phyloP scores from a whole-genome alignment of 208 protist species.

The Angomonas ambiguus region DNA sequence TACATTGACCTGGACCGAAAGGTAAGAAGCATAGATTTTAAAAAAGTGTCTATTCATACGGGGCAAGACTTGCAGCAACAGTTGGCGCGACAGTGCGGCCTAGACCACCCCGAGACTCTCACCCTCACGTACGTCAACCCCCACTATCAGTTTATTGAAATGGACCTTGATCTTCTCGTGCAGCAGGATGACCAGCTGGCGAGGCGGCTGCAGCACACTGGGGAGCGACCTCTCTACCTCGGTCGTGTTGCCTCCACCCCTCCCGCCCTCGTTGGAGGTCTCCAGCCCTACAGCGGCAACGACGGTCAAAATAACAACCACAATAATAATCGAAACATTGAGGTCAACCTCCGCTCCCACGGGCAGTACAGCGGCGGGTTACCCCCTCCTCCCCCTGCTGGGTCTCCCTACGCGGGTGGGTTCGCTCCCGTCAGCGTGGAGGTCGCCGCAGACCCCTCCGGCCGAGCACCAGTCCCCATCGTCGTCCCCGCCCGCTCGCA shows the following conservation, averaged over 20 bases:
- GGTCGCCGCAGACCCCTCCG: slow-evolving; percentile 8
- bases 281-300: neutral
- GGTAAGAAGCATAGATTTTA: neutral
- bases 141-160: slow-evolving; percentile 20
- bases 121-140: slow-evolving; percentile 29
- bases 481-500: slow-evolving; percentile 42
- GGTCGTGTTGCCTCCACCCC: slow-evolving; percentile 18
- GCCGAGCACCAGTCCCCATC: slow-evolving; percentile 38
- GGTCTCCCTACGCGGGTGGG: neutral
- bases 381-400: neutral
- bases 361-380: neutral
- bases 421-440: neutral
- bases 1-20: slow-evolving; percentile 17
- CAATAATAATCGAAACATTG: neutral
- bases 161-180: slow-evolving; percentile 56
- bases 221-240: slow-evolving; percentile 43
- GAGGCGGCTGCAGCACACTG: slow-evolving; percentile 43
- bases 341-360: neutral
- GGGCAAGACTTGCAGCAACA: slow-evolving; percentile 18
- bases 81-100: slow-evolving; percentile 18
- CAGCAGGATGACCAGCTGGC: slow-evolving; percentile 35
- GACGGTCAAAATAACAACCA: neutral
- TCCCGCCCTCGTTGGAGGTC: neutral
- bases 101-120: slow-evolving; percentile 22
- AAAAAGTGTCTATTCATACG: slow-evolving; percentile 11